These are phyloP conservation scores for Deuterostichococcus epilithicus DNA, from an alignment of 139 green algal species.

Conservation along the genomic window DNA sequence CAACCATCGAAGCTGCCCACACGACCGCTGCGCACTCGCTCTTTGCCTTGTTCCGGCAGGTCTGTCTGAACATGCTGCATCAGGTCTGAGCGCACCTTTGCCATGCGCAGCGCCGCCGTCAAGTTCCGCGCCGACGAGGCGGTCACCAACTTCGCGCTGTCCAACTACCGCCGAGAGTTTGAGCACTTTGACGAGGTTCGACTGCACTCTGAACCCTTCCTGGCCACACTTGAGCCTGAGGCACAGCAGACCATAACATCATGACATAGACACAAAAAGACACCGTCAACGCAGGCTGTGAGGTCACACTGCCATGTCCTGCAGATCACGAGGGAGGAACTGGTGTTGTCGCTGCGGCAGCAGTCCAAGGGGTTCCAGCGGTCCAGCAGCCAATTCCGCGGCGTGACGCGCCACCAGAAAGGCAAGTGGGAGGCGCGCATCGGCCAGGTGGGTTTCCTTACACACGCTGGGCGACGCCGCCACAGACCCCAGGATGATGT, in stretches of 20 bases:
- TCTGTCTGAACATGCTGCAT: no score
- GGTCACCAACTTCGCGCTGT: slow-evolving; percentile 65
- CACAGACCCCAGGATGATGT: no score
- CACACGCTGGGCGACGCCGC: no score
- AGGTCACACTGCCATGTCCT: background rate
- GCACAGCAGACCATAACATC: no score
- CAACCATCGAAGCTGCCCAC: no score
- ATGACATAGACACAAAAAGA: slow-evolving; percentile 7
- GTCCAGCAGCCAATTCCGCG: slow-evolving; percentile 51
- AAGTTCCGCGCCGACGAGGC: slow-evolving; percentile 55
- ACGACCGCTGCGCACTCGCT: no score
- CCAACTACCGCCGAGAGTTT: slow-evolving; percentile 57
- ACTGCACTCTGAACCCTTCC: no score
- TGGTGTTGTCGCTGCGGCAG: slow-evolving; percentile 62
- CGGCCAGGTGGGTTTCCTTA: slow-evolving; percentile 19
- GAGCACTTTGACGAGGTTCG: slow-evolving; percentile 38
- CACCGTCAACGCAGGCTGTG: background rate
- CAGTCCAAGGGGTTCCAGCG: slow-evolving; percentile 61
- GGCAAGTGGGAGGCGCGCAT: slow-evolving; percentile 71
- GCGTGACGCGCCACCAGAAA: slow-evolving; percentile 76
- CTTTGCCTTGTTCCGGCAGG: no score
- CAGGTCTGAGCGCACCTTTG: no score
- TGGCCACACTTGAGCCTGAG: no score
- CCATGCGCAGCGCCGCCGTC: slow-evolving; percentile 34
- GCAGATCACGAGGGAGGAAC: slow-evolving; percentile 60